phyloP scores from a whole-genome alignment of 257 asterid species.

The Ligustrum vulgare region DNA sequence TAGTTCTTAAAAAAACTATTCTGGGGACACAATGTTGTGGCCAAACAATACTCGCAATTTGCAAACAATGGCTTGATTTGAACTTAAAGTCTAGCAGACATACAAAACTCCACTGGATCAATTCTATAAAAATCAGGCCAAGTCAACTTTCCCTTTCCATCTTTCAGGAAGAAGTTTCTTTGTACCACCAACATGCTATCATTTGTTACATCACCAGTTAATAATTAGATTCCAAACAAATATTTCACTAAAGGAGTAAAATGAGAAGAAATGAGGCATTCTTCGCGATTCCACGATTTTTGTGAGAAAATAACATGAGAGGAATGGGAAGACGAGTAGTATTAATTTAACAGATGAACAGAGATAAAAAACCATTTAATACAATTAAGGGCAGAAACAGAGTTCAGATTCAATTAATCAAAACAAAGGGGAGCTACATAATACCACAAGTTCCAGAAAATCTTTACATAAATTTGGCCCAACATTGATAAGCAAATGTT shows the following conservation, averaged over 20 bases:
- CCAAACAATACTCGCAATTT: neutral
- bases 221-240: neutral
- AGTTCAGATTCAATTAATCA: conserved; percentile 1
- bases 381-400: neutral
- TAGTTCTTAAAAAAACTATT: neutral
- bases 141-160: neutral
- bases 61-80: neutral
- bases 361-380: neutral
- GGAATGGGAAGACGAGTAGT: neutral
- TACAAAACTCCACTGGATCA: neutral
- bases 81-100: neutral
- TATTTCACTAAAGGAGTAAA: neutral
- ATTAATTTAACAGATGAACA: neutral
- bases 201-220: neutral
- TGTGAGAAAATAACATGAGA: neutral
- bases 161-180: neutral
- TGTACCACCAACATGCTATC: neutral
- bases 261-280: neutral
- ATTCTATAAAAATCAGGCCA: neutral
- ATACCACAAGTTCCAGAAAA: conserved; percentile 13
- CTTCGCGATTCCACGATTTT: neutral
- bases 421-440: conserved; percentile 9
- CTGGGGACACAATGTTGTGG: neutral
- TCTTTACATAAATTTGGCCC: conserved; percentile 22
- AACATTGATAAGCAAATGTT: neutral